These are phyloP conservation scores for Suhomyces yuchorum DNA, from an alignment of 1,139 yeast species.

Conservation along the genomic window DNA sequence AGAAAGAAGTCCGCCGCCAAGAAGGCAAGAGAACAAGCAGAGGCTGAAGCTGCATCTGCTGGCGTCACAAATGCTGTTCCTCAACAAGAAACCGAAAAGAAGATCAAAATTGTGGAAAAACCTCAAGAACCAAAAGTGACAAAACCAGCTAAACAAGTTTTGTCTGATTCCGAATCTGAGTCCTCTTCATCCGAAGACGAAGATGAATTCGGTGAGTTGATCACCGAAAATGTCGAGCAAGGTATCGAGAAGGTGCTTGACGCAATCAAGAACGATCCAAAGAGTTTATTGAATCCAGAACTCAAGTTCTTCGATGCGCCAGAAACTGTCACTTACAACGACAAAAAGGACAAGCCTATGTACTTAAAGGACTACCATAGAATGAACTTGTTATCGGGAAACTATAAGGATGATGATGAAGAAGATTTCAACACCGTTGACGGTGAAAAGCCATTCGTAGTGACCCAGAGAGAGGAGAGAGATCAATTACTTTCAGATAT, in stretches of 20 bases:
- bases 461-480: constrained; percentile 77
- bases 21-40: constrained; percentile 62
- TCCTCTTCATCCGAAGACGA: constrained; percentile 68
- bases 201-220: constrained; percentile 87
- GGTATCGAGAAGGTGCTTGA: constrained; percentile 74
- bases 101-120: constrained; percentile 3
- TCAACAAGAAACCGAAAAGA: constrained; percentile 14
- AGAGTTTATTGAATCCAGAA: constrained; percentile 62
- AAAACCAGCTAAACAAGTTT: too few relatives aligned
- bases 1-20: constrained; percentile 90
- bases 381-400: constrained; percentile 69
- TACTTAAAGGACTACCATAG: constrained; percentile 93
- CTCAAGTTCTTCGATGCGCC: constrained; percentile 73
- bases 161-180: constrained; percentile 22
- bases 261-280: constrained; percentile 69
- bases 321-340: constrained; percentile 30
- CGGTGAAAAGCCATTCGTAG: constrained; percentile 67
- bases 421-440: constrained; percentile 51
- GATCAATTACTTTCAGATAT: constrained; percentile 73
- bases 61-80: constrained; percentile 18
- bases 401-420: constrained; percentile 54
- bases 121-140: constrained; percentile 1
- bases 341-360: constrained; percentile 69
- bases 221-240: constrained; percentile 81
- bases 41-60: constrained; percentile 7